Evolutionary conservation across 116 monocot species (phyloP).

Genomic region (Posidonia oceanica): DNA sequence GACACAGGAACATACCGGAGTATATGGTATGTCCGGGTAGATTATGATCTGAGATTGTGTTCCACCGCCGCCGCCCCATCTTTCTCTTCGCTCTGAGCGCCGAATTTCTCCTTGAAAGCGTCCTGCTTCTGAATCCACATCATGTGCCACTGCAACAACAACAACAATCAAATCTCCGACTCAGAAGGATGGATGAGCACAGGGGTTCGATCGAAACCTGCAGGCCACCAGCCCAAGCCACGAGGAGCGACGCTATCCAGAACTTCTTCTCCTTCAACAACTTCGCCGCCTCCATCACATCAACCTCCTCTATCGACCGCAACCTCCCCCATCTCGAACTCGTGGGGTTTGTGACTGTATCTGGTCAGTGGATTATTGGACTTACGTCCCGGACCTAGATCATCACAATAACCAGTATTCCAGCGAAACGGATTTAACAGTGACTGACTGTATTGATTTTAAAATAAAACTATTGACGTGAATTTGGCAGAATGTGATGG

Average conservation of each 20-base stretch:
- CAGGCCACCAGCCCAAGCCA: conserved; percentile 70
- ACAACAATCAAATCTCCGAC: not conserved
- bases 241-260: conserved; percentile 75
- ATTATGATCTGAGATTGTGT: not conserved
- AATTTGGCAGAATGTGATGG: no score
- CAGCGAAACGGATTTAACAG: no score
- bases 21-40: no score
- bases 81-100: conserved; percentile 5
- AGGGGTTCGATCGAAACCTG: conserved; percentile 23
- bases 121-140: conserved; percentile 96
- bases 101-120: conserved; percentile 81
- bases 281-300: conserved; percentile 13
- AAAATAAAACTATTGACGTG: no score
- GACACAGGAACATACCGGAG: no score
- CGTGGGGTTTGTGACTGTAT: not conserved
- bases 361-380: no score
- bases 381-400: no score
- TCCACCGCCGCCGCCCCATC: conserved; percentile 1
- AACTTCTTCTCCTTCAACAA: conserved; percentile 67
- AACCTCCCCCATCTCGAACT: not conserved
- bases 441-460: no score
- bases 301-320: not conserved
- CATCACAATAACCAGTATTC: no score
- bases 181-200: no score
- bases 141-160: conserved; percentile 66